Conservation (phyloP, 2,329 filamentous ascomycete genomes). For the Botrytis fabae region DNA sequence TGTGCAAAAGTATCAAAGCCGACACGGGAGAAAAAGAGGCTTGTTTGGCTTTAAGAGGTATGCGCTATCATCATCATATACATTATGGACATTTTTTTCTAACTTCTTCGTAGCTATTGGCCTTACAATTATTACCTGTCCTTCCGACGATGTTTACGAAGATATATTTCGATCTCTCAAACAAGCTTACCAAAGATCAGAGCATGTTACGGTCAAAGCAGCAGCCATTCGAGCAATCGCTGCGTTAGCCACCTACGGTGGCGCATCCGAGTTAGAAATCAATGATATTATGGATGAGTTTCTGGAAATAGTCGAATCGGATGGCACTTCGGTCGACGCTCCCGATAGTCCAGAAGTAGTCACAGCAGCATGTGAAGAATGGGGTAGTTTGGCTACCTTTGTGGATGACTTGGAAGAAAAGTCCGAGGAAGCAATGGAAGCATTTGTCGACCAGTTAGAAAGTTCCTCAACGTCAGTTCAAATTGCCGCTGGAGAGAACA, state of each 20-base stretch:
- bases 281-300: constrained; percentile 65
- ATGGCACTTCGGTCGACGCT: constrained; percentile 63
- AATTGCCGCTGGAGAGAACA: constrained; percentile 70
- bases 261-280: constrained; percentile 61
- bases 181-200: constrained; percentile 58
- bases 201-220: constrained; percentile 58
- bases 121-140: constrained; percentile 62
- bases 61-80: background rate
- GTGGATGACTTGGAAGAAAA: constrained; percentile 65
- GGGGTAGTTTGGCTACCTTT: constrained; percentile 67
- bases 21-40: constrained; percentile 64
- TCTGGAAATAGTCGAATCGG: constrained; percentile 67
- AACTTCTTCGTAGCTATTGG: constrained; percentile 52
- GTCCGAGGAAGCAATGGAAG: constrained; percentile 64
- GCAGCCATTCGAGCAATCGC: constrained; percentile 66
- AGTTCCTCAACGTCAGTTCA: constrained; percentile 62
- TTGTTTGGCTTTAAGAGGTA: constrained; percentile 60
- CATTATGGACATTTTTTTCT: background rate
- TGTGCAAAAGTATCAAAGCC: constrained; percentile 62
- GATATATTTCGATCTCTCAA: constrained; percentile 56
- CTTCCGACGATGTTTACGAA: constrained; percentile 62
- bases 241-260: constrained; percentile 63
- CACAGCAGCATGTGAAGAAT: constrained; percentile 65
- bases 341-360: constrained; percentile 62
- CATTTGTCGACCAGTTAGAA: constrained; percentile 69